These are phyloP conservation scores for Sonneratia alba DNA, from an alignment of 345 rosid species.

Conservation along the genomic window DNA sequence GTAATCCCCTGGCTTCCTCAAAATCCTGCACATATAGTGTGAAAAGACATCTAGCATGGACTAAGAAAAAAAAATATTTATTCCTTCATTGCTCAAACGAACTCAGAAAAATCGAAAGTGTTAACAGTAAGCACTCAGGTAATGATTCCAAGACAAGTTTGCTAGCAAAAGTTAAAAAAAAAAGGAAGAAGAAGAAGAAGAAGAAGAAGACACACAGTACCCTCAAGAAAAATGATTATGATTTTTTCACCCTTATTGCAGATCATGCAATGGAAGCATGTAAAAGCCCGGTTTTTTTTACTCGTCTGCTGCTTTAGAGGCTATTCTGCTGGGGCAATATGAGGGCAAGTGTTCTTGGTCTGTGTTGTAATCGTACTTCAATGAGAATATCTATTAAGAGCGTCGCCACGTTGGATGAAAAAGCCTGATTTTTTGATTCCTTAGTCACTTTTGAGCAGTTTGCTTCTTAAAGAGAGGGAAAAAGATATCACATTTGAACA, in stretches of 20 bases:
- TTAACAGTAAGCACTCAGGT: not conserved
- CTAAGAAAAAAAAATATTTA: not conserved
- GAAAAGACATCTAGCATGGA: not conserved
- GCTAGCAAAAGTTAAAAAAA: not conserved
- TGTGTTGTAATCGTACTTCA: too few relatives aligned
- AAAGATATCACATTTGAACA: not conserved
- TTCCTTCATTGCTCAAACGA: not conserved
- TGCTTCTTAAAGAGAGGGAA: not conserved
- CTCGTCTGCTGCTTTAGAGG: too few relatives aligned
- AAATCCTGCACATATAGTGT: constrained; percentile 37
- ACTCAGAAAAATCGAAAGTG: not conserved
- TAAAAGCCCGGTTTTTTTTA: not conserved
- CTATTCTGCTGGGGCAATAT: too few relatives aligned
- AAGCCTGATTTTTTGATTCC: not conserved
- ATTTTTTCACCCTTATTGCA: not conserved
- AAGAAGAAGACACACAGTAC: too few relatives aligned
- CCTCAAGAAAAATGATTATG: not conserved
- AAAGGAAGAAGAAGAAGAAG: too few relatives aligned
- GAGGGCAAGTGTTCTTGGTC: too few relatives aligned
- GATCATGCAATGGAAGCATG: not conserved
- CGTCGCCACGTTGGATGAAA: too few relatives aligned
- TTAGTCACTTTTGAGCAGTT: not conserved
- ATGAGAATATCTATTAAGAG: too few relatives aligned
- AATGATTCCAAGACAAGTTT: not conserved
- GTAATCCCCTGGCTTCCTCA: constrained; percentile 71